Percentiles rank a stretch among this genome's conserved stretches.
Evolutionary conservation across 2,329 filamentous ascomycete species (phyloP).

Genomic region (Fusarium burgessii): DNA sequence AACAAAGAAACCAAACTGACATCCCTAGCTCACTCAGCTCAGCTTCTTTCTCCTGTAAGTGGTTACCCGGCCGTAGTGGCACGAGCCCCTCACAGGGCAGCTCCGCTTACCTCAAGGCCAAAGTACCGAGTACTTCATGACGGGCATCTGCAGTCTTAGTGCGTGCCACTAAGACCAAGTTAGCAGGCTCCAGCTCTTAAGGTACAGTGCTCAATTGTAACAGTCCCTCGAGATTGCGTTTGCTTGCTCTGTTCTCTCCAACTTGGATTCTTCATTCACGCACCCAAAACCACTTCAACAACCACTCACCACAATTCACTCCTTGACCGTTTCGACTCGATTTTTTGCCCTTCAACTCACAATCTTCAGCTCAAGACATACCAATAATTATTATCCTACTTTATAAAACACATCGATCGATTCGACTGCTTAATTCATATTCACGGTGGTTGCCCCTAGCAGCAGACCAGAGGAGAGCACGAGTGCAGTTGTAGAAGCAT

Average conservation of each 20-base stretch:
- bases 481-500: conserved; percentile 36
- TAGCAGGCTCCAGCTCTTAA: conserved; percentile 29
- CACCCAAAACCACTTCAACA: conserved; percentile 21
- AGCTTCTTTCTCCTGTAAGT: conserved; percentile 21
- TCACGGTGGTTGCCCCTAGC: conserved; percentile 38
- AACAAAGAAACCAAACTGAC: conserved; percentile 21
- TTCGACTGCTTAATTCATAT: conserved; percentile 3
- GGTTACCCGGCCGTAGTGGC: conserved; percentile 35
- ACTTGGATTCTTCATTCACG: conserved; percentile 31
- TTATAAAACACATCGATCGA: conserved; percentile 5
- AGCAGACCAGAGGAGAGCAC: conserved; percentile 34
- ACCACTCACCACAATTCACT: conserved; percentile 34
- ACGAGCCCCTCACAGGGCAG: conserved; percentile 30
- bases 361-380: background rate
- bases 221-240: conserved; percentile 26
- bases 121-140: conserved; percentile 25
- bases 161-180: conserved; percentile 16
- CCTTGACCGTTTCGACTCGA: conserved; percentile 21
- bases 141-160: conserved; percentile 28
- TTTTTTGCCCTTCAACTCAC: conserved; percentile 22
- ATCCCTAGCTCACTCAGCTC: conserved; percentile 8
- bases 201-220: conserved; percentile 20
- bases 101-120: background rate
- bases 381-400: conserved; percentile 4
- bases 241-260: conserved; percentile 19